A percentile compares a stretch with the other conserved stretches of the same genome.
Evolutionary conservation across 371 early-diverging fungal genomes (phyloP).

Genomic region (Mucor circinelloides): DNA sequence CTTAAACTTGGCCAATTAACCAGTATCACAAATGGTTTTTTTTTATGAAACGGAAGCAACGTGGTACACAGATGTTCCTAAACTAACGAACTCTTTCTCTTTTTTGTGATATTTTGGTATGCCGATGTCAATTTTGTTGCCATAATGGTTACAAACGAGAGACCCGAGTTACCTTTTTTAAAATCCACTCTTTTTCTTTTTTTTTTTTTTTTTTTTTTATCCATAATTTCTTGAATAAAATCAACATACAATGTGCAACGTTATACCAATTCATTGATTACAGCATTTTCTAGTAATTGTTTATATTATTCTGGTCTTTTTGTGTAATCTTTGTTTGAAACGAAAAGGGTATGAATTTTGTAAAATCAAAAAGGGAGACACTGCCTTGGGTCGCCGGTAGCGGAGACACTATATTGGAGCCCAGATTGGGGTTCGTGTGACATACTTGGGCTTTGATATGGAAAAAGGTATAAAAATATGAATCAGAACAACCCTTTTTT

Average conservation of each 20-base stretch:
- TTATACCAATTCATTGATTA: slow-evolving; percentile 8
- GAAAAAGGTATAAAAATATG: background rate
- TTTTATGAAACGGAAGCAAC: slow-evolving; percentile 16
- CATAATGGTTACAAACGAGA: background rate
- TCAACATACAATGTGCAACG: slow-evolving; percentile 1
- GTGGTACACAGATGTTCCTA: background rate
- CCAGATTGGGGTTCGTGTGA: background rate
- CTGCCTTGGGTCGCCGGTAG: background rate
- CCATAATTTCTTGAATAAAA: background rate
- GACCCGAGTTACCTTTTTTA: background rate
- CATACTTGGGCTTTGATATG: background rate
- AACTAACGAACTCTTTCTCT: background rate
- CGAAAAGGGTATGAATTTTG: background rate
- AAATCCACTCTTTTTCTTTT: background rate
- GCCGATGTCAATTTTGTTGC: background rate
- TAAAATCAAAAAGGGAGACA: background rate
- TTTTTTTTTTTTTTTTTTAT: background rate
- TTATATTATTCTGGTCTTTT: background rate
- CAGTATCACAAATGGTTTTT: slow-evolving; percentile 5
- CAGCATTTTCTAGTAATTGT: background rate
- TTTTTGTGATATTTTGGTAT: background rate
- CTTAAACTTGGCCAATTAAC: slow-evolving; percentile 1
- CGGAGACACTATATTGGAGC: background rate
- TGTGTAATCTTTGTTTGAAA: background rate
- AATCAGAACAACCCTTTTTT: background rate